These are phyloP conservation scores for Salix caprea DNA, from an alignment of 345 rosid species.

Conservation along the genomic window DNA sequence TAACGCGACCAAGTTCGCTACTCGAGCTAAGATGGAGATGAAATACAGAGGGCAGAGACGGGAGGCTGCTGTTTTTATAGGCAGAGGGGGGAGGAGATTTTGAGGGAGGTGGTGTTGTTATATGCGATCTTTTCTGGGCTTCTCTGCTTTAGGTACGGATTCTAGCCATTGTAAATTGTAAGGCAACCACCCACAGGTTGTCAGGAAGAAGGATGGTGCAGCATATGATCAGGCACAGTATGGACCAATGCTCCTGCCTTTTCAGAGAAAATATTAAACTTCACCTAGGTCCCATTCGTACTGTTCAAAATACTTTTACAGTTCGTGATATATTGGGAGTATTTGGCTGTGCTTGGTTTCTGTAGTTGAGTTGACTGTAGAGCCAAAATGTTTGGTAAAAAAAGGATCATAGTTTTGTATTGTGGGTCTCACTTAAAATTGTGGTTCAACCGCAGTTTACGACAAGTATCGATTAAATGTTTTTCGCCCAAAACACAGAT, in stretches of 20 bases:
- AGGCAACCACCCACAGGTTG: constrained; percentile 24
- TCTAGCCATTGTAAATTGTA: constrained; percentile 9
- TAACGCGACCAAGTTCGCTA: background rate
- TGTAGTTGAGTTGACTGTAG: no score
- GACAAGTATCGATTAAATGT: no score
- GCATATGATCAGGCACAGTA: constrained; percentile 15
- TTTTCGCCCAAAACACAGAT: no score
- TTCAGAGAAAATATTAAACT: constrained; percentile 11
- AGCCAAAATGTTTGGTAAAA: no score
- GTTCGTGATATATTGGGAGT: no score
- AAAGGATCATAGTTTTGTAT: no score
- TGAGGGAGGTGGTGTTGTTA: background rate
- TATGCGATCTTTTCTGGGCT: background rate
- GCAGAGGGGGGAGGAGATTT: background rate
- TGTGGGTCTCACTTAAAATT: no score
- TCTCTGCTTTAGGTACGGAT: constrained; percentile 5
- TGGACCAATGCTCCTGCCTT: constrained; percentile 22
- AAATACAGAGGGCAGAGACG: background rate
- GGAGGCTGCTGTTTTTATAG: constrained; percentile 11
- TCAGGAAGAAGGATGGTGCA: constrained; percentile 14
- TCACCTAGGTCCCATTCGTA: constrained; percentile 5
- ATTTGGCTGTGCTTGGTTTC: no score
- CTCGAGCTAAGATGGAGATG: background rate
- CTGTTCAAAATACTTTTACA: background rate
- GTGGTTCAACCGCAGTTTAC: no score